Percentiles rank a stretch among this genome's conserved stretches.
These are phyloP conservation scores for Bothriochloa decipiens DNA, from an alignment of 176 grass and related monocot genomes.

Conservation along the genomic window DNA sequence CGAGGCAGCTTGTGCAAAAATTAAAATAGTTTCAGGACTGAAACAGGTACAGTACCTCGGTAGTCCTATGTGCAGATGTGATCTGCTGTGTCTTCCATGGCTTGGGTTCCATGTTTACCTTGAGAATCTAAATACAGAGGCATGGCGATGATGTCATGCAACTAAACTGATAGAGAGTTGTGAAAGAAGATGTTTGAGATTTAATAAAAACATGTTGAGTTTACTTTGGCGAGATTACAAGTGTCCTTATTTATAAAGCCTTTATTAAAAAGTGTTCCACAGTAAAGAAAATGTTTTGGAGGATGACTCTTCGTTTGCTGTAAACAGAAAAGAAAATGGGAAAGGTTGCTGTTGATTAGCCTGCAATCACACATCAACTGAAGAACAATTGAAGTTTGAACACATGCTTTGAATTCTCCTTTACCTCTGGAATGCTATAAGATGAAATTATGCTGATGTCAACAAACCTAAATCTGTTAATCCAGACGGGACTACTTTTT, in stretches of 20 bases:
- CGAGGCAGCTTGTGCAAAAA: not conserved
- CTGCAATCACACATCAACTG: no score
- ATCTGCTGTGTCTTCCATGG: not conserved
- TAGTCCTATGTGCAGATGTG: not conserved
- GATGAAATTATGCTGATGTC: no score
- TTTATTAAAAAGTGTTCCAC: slow-evolving; percentile 14
- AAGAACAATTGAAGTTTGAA: no score
- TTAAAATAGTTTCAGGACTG: not conserved
- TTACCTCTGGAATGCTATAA: no score
- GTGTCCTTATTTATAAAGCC: slow-evolving; percentile 11
- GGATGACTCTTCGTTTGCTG: slow-evolving; percentile 14
- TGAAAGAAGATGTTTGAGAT: not conserved
- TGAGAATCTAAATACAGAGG: not conserved
- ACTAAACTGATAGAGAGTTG: not conserved
- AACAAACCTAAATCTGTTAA: no score
- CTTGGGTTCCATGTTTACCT: not conserved
- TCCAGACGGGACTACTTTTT: no score
- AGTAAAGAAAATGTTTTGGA: not conserved
- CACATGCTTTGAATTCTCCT: no score
- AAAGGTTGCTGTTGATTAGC: no score
- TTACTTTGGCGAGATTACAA: not conserved
- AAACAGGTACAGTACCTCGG: slow-evolving; percentile 2
- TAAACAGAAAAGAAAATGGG: not conserved
- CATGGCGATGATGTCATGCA: not conserved
- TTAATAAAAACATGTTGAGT: not conserved